phyloP scores from a whole-genome alignment of 164 flowering plant species.

The Chimonanthus praecox region DNA sequence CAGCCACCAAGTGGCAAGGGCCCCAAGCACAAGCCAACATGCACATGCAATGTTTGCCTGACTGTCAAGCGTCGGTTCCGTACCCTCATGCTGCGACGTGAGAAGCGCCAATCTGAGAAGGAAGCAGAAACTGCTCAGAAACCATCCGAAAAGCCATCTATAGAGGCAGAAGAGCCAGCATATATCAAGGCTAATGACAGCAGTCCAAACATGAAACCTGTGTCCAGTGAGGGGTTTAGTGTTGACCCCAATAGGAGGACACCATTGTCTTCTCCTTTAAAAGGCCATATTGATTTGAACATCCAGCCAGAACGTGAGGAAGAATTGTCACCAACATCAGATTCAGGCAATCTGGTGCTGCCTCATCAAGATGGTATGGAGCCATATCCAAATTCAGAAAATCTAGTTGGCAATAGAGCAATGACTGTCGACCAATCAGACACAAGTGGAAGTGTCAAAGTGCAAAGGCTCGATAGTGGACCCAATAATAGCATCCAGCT shows the following conservation, averaged over 20 bases:
- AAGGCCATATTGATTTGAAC: constrained; percentile 74
- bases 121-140: constrained; percentile 45
- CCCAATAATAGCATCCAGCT: constrained; percentile 5
- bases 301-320: constrained; percentile 86
- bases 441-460: constrained; percentile 13
- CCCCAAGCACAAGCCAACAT: constrained; percentile 67
- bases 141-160: constrained; percentile 19
- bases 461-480: constrained; percentile 12
- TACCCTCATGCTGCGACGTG: constrained; percentile 63
- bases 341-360: constrained; percentile 20
- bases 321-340: constrained; percentile 46
- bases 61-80: constrained; percentile 71
- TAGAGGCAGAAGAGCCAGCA: constrained; percentile 26
- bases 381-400: constrained; percentile 18
- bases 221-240: constrained; percentile 12
- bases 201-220: constrained; percentile 22
- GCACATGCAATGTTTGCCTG: constrained; percentile 73
- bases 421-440: constrained; percentile 13
- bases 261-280: constrained; percentile 44
- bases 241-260: constrained; percentile 29
- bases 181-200: constrained; percentile 16
- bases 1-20: constrained; percentile 95
- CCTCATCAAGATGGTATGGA: constrained; percentile 26
- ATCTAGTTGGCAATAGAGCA: constrained; percentile 11
- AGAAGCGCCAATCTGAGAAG: constrained; percentile 59